Evolutionary conservation across 176 grass and related monocot genomes (phyloP).

Genomic region (Avena insularis): DNA sequence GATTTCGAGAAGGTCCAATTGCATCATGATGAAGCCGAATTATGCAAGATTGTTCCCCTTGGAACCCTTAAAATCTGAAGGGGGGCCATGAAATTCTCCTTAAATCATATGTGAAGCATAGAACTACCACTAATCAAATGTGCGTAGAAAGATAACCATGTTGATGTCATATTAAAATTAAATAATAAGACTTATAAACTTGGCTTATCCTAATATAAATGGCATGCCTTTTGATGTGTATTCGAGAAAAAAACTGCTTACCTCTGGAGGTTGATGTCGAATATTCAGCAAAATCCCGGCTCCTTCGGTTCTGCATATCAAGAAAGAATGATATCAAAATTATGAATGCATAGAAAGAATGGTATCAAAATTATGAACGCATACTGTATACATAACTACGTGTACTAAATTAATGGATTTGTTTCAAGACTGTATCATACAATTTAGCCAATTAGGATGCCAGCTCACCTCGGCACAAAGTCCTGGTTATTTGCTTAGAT

Average conservation of each 20-base stretch:
- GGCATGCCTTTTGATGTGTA: neutral
- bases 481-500: neutral
- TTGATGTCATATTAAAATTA: conserved; percentile 14
- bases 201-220: neutral
- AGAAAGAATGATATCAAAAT: neutral
- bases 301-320: neutral
- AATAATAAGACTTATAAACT: neutral
- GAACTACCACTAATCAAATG: conserved; percentile 11
- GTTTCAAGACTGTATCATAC: neutral
- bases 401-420: neutral
- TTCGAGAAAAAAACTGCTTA: neutral
- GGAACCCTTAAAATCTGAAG: conserved; percentile 25
- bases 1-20: conserved; percentile 14
- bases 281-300: too few species aligned
- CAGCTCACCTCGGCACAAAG: neutral
- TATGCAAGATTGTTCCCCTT: conserved; percentile 26
- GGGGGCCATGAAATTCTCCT: conserved; percentile 19
- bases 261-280: too few species aligned
- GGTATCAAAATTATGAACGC: neutral
- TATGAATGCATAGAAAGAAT: neutral
- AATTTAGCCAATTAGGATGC: neutral
- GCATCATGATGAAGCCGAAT: conserved; percentile 11
- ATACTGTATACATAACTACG: neutral
- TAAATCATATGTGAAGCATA: conserved; percentile 24
- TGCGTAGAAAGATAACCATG: conserved; percentile 22